phyloP scores from a whole-genome alignment of 495 filamentous ascomycete genomes.

The Penicillium coprophilum region DNA sequence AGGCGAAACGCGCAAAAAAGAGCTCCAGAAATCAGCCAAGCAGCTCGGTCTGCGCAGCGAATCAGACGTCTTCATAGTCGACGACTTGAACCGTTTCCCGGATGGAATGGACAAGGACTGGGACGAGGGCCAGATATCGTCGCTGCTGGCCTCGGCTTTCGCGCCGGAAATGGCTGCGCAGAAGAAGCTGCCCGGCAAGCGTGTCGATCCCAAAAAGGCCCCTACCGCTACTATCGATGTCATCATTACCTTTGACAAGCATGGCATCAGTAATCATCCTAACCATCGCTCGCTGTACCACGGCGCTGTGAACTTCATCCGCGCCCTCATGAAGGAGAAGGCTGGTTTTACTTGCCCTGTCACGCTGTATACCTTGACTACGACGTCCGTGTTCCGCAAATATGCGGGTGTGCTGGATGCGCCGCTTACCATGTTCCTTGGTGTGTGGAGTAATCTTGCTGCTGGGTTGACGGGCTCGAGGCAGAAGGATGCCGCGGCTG shows the following conservation, averaged over 20 bases:
- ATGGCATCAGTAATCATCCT: conserved; percentile 79
- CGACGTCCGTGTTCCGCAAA: conserved; percentile 69
- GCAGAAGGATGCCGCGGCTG: conserved; percentile 30
- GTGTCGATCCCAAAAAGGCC: conserved; percentile 25
- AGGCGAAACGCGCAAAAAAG: conserved; percentile 75
- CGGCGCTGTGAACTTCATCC: conserved; percentile 72
- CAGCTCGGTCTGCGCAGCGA: conserved; percentile 69
- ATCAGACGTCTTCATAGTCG: conserved; percentile 78
- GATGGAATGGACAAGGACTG: conserved; percentile 82
- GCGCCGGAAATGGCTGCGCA: conserved; percentile 55
- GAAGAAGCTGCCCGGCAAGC: conserved; percentile 21
- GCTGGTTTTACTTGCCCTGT: conserved; percentile 70
- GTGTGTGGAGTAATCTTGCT: conserved; percentile 40
- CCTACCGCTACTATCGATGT: conserved; percentile 69
- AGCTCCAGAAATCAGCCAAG: conserved; percentile 75
- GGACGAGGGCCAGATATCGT: conserved; percentile 65
- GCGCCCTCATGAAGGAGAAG: conserved; percentile 59
- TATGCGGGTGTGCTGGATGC: conserved; percentile 77
- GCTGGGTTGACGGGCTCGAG: conserved; percentile 31
- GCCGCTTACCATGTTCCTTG: conserved; percentile 56
- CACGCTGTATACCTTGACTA: conserved; percentile 77
- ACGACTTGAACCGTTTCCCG: conserved; percentile 71
- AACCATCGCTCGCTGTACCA: conserved; percentile 89
- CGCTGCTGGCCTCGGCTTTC: conserved; percentile 67
- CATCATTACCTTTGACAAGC: conserved; percentile 82